A percentile compares a stretch with the other conserved stretches of the same genome.
phyloP scores from a whole-genome alignment of 768 basidiomycete species.

The Trametes punicea region DNA sequence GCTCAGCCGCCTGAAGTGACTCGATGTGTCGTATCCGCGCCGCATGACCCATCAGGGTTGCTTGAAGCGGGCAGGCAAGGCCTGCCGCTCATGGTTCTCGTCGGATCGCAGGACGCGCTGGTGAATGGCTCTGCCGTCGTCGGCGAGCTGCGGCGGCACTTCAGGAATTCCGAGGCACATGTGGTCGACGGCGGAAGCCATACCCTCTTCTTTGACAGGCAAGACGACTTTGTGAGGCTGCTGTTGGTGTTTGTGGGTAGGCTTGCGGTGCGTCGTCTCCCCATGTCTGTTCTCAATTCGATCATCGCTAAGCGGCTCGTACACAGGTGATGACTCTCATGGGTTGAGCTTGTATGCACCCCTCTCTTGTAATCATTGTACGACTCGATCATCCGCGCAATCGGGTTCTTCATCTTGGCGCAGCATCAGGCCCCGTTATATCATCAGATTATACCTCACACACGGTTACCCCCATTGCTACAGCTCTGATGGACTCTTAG shows the following conservation, averaged over 20 bases:
- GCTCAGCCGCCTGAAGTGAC: slow-evolving; percentile 16
- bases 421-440: background rate
- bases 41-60: slow-evolving; percentile 13
- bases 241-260: slow-evolving; percentile 15
- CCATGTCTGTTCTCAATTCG: background rate
- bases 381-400: background rate
- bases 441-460: background rate
- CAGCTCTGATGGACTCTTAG: background rate
- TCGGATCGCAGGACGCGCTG: slow-evolving; percentile 15
- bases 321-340: slow-evolving; percentile 18
- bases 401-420: background rate
- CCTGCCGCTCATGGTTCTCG: slow-evolving; percentile 19
- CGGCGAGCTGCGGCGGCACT: slow-evolving; percentile 29
- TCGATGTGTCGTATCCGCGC: slow-evolving; percentile 2
- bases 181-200: slow-evolving; percentile 33
- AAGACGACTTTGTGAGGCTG: slow-evolving; percentile 26
- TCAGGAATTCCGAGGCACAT: slow-evolving; percentile 32
- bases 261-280: slow-evolving; percentile 10
- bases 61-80: slow-evolving; percentile 18
- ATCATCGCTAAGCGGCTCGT: background rate
- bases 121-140: slow-evolving; percentile 23
- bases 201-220: slow-evolving; percentile 32
- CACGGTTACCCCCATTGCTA: background rate
- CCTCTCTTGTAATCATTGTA: background rate
- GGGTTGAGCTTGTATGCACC: background rate